These are phyloP conservation scores for Rosa multiflora DNA, from an alignment of 306 rosid species.

Conservation along the genomic window DNA sequence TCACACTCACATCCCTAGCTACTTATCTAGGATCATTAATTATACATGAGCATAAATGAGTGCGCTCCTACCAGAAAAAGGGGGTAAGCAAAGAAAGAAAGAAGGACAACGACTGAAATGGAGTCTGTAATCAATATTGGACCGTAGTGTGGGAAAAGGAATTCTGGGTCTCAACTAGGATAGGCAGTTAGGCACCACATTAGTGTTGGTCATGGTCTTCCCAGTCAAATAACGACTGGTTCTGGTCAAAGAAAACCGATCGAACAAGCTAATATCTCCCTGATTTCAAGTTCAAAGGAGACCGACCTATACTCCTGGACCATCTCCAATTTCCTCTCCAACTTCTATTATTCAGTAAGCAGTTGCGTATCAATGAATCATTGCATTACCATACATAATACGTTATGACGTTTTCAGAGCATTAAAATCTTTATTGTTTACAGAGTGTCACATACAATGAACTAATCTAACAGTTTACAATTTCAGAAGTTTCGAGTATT, in stretches of 20 bases:
- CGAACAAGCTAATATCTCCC: background rate
- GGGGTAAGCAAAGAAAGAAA: background rate
- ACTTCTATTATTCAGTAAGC: background rate
- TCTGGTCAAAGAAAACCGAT: slow-evolving; percentile 5
- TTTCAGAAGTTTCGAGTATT: too few relatives aligned
- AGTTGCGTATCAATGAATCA: background rate
- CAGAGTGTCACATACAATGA: too few relatives aligned
- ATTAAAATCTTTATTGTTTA: too few relatives aligned
- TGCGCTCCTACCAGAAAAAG: background rate
- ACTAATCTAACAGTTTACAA: background rate
- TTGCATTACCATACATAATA: too few relatives aligned
- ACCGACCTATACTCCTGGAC: background rate
- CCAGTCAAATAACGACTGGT: background rate
- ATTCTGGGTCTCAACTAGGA: background rate
- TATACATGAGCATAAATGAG: background rate
- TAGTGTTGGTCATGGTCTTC: background rate
- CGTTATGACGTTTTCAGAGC: too few relatives aligned
- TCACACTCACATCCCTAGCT: background rate
- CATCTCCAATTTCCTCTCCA: background rate
- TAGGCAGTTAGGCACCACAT: background rate
- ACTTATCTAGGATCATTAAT: background rate
- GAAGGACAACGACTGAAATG: background rate
- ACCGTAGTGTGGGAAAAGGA: background rate
- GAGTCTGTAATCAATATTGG: background rate
- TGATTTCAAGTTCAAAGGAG: background rate